Conservation (phyloP, 1,139 yeast species). For the Yamadazyma oceani region DNA sequence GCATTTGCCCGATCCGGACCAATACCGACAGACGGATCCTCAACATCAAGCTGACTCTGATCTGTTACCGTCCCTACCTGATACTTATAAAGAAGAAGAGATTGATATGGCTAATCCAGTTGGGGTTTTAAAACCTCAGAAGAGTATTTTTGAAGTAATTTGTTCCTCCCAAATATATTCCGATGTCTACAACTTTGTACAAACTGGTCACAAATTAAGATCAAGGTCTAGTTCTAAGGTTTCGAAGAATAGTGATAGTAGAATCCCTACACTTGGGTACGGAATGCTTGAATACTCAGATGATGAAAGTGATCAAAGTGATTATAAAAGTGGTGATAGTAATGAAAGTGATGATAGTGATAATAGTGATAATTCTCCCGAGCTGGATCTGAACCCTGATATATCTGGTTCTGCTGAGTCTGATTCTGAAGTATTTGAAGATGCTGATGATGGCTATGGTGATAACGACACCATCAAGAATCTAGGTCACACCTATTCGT, state of each 20-base stretch:
- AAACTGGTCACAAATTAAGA: slow-evolving; percentile 4
- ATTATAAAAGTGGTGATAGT: slow-evolving; percentile 7
- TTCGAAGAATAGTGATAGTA: neutral
- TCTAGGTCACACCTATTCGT: too few relatives aligned
- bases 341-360: slow-evolving; percentile 4
- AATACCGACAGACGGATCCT: neutral
- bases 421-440: slow-evolving; percentile 9
- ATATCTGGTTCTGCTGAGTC: neutral
- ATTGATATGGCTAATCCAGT: slow-evolving; percentile 14
- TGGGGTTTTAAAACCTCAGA: slow-evolving; percentile 11
- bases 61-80: neutral
- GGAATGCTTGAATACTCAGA: slow-evolving; percentile 10
- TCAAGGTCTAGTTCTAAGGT: slow-evolving; percentile 5
- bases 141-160: slow-evolving; percentile 10
- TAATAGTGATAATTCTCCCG: neutral
- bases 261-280: slow-evolving; percentile 9
- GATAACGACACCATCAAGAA: slow-evolving; percentile 1
- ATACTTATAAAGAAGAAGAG: slow-evolving; percentile 11
- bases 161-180: slow-evolving; percentile 15
- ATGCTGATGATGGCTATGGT: slow-evolving; percentile 12
- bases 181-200: slow-evolving; percentile 15
- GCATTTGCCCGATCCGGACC: neutral
- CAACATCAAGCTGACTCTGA: too few relatives aligned
- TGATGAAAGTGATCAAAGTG: slow-evolving; percentile 9
- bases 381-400: neutral